Conservation (phyloP, 2,329 filamentous ascomycete species). For the Pseudogymnoascus pannorum region DNA sequence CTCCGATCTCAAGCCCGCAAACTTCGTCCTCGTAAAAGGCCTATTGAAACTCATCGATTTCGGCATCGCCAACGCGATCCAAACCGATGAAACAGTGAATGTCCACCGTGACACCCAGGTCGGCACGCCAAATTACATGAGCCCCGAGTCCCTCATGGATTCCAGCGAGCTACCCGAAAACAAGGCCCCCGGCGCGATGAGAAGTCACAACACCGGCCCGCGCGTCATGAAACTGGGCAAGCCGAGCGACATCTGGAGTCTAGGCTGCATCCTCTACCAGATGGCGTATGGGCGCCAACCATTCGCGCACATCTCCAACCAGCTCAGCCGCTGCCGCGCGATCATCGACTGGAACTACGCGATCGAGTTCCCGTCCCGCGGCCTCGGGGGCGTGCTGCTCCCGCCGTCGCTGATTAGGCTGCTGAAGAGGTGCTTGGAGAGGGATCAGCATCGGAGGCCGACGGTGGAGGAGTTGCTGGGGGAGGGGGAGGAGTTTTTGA, state of each 20-base stretch:
- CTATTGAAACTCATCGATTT: conserved; percentile 96
- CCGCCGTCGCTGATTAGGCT: conserved; percentile 53
- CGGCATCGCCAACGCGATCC: conserved; percentile 94
- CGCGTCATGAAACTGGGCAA: conserved; percentile 96
- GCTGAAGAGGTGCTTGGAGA: conserved; percentile 54
- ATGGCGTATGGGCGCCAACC: conserved; percentile 97
- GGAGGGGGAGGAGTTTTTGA: conserved; percentile 54
- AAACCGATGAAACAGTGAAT: conserved; percentile 91
- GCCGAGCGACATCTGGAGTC: conserved; percentile 89
- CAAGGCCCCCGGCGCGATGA: conserved; percentile 23
- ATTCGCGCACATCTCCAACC: conserved; percentile 85
- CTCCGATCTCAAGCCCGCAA: conserved; percentile 93
- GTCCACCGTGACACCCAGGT: conserved; percentile 94
- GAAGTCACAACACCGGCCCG: conserved; percentile 34
- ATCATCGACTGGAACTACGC: conserved; percentile 72
- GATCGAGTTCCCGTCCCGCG: conserved; percentile 65
- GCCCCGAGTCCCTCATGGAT: conserved; percentile 86
- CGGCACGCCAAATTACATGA: conserved; percentile 98
- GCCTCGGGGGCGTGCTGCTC: conserved; percentile 57
- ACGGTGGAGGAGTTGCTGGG: conserved; percentile 56
- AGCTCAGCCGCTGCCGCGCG: conserved; percentile 76
- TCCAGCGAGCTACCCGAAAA: conserved; percentile 56
- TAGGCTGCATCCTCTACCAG: conserved; percentile 95
- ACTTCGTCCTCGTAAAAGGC: conserved; percentile 89
- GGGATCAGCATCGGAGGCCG: conserved; percentile 55